A percentile compares a stretch with the other conserved stretches of the same genome.
phyloP scores from a whole-genome alignment of 2,329 filamentous ascomycete species.

The Torrubiella hemipterigena region DNA sequence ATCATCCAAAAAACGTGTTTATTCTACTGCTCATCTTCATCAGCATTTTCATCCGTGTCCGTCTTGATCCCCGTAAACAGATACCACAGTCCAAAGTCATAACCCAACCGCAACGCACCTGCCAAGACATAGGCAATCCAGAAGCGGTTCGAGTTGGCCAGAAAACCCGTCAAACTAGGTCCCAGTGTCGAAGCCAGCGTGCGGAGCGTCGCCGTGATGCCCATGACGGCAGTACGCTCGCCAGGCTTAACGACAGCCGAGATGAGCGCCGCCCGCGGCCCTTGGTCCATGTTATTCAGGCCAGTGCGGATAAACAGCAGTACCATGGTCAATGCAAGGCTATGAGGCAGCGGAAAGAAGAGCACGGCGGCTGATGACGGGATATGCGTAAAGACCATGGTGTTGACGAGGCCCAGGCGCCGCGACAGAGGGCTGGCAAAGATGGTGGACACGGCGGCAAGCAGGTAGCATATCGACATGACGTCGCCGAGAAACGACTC shows the following conservation, averaged over 20 bases:
- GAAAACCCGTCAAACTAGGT: constrained; percentile 40
- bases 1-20: too few species aligned
- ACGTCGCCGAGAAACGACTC: constrained; percentile 51
- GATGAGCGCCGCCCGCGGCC: constrained; percentile 48
- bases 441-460: constrained; percentile 39
- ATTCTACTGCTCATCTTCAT: constrained; percentile 5
- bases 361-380: constrained; percentile 50
- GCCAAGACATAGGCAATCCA: constrained; percentile 52
- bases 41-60: constrained; percentile 25
- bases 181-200: constrained; percentile 45
- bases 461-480: constrained; percentile 39
- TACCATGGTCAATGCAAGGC: constrained; percentile 36
- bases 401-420: constrained; percentile 49
- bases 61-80: constrained; percentile 48
- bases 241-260: constrained; percentile 48
- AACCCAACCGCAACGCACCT: constrained; percentile 38
- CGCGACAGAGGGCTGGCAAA: constrained; percentile 46
- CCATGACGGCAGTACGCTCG: constrained; percentile 60
- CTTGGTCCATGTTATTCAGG: constrained; percentile 59
- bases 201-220: constrained; percentile 49
- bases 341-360: constrained; percentile 43
- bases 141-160: constrained; percentile 40
- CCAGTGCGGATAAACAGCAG: constrained; percentile 48
- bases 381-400: constrained; percentile 51
- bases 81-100: constrained; percentile 46